phyloP scores from a whole-genome alignment of 2,329 filamentous ascomycete species.

The Botrytis tulipae region DNA sequence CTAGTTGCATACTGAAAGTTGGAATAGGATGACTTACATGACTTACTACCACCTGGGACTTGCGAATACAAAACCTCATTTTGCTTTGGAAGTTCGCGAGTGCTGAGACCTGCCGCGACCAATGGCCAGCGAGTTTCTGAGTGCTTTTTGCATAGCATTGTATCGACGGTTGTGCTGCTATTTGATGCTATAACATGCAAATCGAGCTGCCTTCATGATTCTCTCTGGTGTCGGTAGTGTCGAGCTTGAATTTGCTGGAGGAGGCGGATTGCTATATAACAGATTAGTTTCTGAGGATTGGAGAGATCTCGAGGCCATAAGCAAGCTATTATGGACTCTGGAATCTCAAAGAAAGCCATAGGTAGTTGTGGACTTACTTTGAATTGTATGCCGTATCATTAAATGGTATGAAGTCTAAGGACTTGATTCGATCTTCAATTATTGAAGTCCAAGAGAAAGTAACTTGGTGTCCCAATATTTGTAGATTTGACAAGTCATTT shows the following conservation, averaged over 20 bases:
- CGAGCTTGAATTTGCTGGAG: neutral
- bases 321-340: neutral
- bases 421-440: neutral
- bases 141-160: neutral
- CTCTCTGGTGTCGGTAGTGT: neutral
- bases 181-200: neutral
- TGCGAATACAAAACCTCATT: neutral
- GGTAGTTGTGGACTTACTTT: neutral
- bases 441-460: neutral
- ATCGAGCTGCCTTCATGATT: neutral
- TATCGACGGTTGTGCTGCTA: neutral
- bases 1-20: neutral
- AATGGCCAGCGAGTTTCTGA: neutral
- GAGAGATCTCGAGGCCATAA: neutral
- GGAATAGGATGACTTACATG: neutral
- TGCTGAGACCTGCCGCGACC: neutral
- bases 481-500: too few relatives aligned
- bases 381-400: neutral
- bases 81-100: neutral
- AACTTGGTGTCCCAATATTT: neutral
- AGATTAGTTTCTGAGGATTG: neutral
- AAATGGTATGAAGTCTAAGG: neutral
- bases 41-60: neutral
- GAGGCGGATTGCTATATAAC: neutral
- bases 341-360: neutral